Evolutionary conservation across 352 stramenopile genomes (phyloP).

Genomic region (Globisporangium perplexum): DNA sequence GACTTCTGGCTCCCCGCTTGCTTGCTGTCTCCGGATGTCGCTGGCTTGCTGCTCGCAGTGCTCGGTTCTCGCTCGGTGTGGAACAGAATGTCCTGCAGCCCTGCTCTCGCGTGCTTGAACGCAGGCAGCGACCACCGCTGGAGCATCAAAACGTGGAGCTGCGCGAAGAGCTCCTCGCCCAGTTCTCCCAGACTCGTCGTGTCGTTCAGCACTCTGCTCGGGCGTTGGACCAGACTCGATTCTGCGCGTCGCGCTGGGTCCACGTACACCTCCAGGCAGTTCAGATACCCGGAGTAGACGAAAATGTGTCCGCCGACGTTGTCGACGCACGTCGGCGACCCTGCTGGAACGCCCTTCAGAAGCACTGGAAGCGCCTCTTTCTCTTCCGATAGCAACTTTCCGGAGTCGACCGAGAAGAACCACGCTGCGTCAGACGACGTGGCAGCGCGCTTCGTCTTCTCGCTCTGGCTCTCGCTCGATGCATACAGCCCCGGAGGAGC

Average conservation of each 20-base stretch:
- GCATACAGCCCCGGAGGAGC: slow-evolving; percentile 55
- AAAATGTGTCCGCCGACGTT: slow-evolving; percentile 35
- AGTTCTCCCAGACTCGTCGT: slow-evolving; percentile 17
- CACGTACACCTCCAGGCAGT: slow-evolving; percentile 57
- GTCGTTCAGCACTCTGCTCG: background rate
- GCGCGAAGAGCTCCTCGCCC: slow-evolving; percentile 24
- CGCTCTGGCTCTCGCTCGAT: slow-evolving; percentile 27
- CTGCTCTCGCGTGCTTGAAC: slow-evolving; percentile 35
- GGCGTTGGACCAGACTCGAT: slow-evolving; percentile 2
- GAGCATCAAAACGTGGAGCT: slow-evolving; percentile 27
- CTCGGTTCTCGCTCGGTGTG: slow-evolving; percentile 25
- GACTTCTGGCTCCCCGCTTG: slow-evolving; percentile 21
- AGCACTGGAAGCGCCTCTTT: slow-evolving; percentile 26
- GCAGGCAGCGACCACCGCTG: slow-evolving; percentile 34
- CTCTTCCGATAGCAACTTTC: slow-evolving; percentile 20
- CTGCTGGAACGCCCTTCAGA: slow-evolving; percentile 53
- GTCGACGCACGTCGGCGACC: slow-evolving; percentile 63
- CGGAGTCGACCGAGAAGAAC: slow-evolving; percentile 60
- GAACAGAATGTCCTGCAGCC: slow-evolving; percentile 47
- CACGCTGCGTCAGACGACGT: slow-evolving; percentile 54
- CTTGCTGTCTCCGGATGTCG: slow-evolving; percentile 1
- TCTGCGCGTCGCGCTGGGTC: slow-evolving; percentile 7
- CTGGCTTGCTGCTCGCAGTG: slow-evolving; percentile 5
- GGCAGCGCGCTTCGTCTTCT: slow-evolving; percentile 32
- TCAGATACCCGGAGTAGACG: slow-evolving; percentile 64